Conservation (phyloP, 2,329 filamentous ascomycete species). For the Pseudogymnoascus sp. region DNA sequence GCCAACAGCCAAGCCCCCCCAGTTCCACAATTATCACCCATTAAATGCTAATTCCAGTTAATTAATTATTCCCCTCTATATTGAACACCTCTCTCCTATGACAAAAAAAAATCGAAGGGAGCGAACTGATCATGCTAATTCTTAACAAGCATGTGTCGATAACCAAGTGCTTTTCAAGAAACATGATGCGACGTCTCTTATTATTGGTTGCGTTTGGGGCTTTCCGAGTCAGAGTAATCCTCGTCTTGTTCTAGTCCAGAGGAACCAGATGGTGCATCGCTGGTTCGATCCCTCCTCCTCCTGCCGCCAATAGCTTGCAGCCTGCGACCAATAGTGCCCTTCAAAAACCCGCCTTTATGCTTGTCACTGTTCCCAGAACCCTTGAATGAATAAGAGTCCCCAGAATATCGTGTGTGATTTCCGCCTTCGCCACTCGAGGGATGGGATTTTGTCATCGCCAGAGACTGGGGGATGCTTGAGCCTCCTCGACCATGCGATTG, state of each 20-base stretch:
- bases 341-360: constrained; percentile 5
- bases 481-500: not conserved
- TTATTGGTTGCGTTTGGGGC: not conserved
- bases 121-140: not conserved
- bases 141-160: not conserved
- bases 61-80: not conserved
- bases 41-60: not conserved
- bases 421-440: not conserved
- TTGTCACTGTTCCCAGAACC: not conserved
- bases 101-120: not conserved
- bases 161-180: not conserved
- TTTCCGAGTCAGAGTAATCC: not conserved
- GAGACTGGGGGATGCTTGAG: not conserved
- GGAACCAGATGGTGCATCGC: not conserved
- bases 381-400: not conserved
- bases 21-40: not conserved
- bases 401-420: not conserved
- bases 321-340: constrained; percentile 4
- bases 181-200: not conserved
- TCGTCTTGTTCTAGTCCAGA: not conserved
- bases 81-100: not conserved
- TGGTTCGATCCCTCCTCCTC: constrained; percentile 1
- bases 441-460: not conserved
- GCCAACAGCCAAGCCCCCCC: not conserved
- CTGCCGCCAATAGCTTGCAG: constrained; percentile 3